These are phyloP conservation scores for Cryptococcus floricola DNA, from an alignment of 1,284 basidiomycete species.

Conservation along the genomic window DNA sequence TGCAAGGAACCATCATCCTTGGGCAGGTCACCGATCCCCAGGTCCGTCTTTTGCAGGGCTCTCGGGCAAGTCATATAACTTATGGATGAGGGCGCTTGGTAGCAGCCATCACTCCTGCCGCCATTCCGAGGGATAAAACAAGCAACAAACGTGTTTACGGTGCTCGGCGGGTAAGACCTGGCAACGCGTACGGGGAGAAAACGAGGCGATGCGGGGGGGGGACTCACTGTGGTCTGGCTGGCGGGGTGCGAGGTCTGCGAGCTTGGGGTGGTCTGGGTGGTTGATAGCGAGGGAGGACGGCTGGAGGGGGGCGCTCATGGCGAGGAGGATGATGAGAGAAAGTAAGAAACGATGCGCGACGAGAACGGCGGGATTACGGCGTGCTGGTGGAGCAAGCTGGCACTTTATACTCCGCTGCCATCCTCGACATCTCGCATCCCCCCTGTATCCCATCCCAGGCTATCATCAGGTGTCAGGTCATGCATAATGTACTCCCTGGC, in stretches of 20 bases:
- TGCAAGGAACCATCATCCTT: too few species aligned
- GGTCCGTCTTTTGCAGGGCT: too few species aligned
- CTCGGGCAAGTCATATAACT: not conserved
- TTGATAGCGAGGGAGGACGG: slow-evolving; percentile 14
- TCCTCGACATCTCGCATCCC: too few species aligned
- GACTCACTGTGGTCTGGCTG: slow-evolving; percentile 13
- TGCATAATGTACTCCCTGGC: too few species aligned
- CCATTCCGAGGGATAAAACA: not conserved
- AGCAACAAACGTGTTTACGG: not conserved
- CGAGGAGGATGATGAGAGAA: not conserved
- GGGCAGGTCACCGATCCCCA: too few species aligned
- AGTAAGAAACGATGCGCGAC: not conserved
- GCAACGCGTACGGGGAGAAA: slow-evolving; percentile 23
- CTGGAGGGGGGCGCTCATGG: not conserved
- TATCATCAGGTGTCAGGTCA: too few species aligned
- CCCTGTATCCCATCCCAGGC: too few species aligned
- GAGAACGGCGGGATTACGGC: not conserved
- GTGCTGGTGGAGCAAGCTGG: not conserved
- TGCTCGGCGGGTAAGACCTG: slow-evolving; percentile 9
- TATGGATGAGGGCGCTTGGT: too few species aligned
- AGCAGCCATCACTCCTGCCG: not conserved
- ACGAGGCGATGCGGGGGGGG: slow-evolving; percentile 1
- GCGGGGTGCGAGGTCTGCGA: slow-evolving; percentile 22
- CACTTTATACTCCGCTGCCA: not conserved
- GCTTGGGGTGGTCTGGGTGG: slow-evolving; percentile 35